Percentiles rank a stretch among this genome's conserved stretches.
Evolutionary conservation across 2,329 filamentous ascomycete species (phyloP).

Genomic region (Paracoccidioides brasiliensis): DNA sequence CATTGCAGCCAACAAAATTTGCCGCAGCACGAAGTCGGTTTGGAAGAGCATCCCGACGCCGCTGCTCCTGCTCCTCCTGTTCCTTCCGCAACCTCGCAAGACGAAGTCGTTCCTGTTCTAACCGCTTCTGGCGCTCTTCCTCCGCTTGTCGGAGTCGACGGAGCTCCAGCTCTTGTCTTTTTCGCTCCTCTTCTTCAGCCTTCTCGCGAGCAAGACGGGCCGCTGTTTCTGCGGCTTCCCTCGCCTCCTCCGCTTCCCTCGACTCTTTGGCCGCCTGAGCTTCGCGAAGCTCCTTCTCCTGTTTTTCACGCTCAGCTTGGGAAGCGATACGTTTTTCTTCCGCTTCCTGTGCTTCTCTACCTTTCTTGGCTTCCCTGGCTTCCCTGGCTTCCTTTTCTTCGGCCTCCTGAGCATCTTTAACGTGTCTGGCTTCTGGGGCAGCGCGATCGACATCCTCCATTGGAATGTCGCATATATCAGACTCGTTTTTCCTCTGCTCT

Average conservation of each 20-base stretch:
- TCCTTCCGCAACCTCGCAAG: conserved; percentile 32
- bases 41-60: conserved; percentile 34
- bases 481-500: conserved; percentile 20
- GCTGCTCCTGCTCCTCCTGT: conserved; percentile 34
- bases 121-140: conserved; percentile 32
- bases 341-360: conserved; percentile 5
- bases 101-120: conserved; percentile 31
- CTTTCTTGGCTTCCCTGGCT: conserved; percentile 9
- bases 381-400: conserved; percentile 6
- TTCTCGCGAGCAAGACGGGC: conserved; percentile 27
- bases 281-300: conserved; percentile 9
- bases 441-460: conserved; percentile 13
- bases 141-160: conserved; percentile 33
- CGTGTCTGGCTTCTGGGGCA: neutral
- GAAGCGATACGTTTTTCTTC: conserved; percentile 5
- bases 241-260: conserved; percentile 19
- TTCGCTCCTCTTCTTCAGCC: conserved; percentile 23
- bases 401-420: conserved; percentile 6
- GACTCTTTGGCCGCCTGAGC: conserved; percentile 12
- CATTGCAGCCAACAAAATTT: conserved; percentile 31
- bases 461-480: conserved; percentile 19
- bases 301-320: conserved; percentile 10
- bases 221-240: conserved; percentile 19
- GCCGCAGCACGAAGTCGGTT: conserved; percentile 33
- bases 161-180: conserved; percentile 30